A percentile compares a stretch with the other conserved stretches of the same genome.
These are phyloP conservation scores for Inga leiocalycina DNA, from an alignment of 306 rosid genomes.

Conservation along the genomic window DNA sequence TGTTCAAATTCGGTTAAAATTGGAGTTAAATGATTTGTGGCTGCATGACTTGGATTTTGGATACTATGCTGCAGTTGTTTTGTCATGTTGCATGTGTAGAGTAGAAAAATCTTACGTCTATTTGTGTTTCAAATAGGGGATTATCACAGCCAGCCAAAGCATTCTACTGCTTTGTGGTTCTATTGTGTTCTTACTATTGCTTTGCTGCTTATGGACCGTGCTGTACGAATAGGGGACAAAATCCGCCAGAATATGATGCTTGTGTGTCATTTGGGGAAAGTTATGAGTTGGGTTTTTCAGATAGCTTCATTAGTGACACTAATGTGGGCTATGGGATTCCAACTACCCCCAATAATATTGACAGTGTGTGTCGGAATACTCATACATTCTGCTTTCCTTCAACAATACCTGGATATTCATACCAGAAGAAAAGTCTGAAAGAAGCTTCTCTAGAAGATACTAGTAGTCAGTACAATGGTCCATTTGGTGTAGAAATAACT, in stretches of 20 bases:
- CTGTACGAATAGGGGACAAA: conserved; percentile 47
- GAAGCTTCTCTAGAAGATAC: conserved; percentile 50
- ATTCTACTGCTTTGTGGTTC: conserved; percentile 51
- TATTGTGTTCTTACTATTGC: conserved; percentile 47
- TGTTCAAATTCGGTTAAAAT: too few relatives aligned
- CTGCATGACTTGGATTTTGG: background rate
- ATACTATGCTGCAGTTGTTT: conserved; percentile 23
- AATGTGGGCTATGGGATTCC: conserved; percentile 39
- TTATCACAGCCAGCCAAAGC: conserved; percentile 41
- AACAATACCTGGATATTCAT: conserved; percentile 54
- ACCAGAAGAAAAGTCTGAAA: conserved; percentile 35
- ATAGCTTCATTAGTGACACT: conserved; percentile 39
- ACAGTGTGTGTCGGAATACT: conserved; percentile 57
- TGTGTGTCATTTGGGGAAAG: conserved; percentile 45
- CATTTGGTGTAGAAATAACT: conserved; percentile 49
- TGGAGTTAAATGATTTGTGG: too few relatives aligned
- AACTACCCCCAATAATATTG: conserved; percentile 37
- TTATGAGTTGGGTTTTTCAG: conserved; percentile 42
- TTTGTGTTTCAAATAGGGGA: conserved; percentile 61
- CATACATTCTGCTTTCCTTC: conserved; percentile 86
- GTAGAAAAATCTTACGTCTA: conserved; percentile 26
- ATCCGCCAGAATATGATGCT: conserved; percentile 52
- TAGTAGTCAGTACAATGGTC: conserved; percentile 41
- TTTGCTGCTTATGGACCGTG: conserved; percentile 53
- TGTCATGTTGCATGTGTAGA: background rate